These are phyloP conservation scores for Chaetomium olivaceum DNA, from an alignment of 2,329 filamentous ascomycete species.

Conservation along the genomic window DNA sequence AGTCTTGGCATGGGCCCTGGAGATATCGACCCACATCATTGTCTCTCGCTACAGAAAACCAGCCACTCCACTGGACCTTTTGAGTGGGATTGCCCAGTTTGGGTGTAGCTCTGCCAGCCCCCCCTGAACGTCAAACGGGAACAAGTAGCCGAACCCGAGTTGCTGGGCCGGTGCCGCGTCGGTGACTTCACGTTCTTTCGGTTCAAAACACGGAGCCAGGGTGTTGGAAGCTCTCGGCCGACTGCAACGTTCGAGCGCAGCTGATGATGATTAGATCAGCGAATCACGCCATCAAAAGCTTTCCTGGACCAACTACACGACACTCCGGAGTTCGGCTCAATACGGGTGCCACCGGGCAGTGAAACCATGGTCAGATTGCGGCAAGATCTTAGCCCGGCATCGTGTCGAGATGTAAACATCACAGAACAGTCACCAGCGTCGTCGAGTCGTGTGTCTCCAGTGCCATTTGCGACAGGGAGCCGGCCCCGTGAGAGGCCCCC, in stretches of 20 bases:
- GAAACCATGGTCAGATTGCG: neutral
- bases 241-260: neutral
- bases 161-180: conserved; percentile 4
- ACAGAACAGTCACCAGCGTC: neutral
- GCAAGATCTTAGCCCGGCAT: no score
- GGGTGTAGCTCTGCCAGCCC: neutral
- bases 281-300: neutral
- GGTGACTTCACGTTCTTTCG: neutral
- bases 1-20: neutral
- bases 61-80: neutral
- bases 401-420: neutral
- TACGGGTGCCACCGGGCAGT: neutral
- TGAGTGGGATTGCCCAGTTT: neutral
- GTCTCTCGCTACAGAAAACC: conserved; percentile 8
- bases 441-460: neutral
- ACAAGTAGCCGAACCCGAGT: neutral
- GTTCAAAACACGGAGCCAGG: neutral
- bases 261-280: neutral
- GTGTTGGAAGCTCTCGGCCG: neutral
- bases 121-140: neutral
- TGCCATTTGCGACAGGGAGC: neutral
- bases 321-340: neutral
- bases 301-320: neutral
- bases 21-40: neutral
- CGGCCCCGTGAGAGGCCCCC: neutral